Evolutionary conservation across 306 rosid genomes (phyloP), one percentile per base, ranked within the genome.

Genomic region (Fragaria nilgerrensis): DNA sequence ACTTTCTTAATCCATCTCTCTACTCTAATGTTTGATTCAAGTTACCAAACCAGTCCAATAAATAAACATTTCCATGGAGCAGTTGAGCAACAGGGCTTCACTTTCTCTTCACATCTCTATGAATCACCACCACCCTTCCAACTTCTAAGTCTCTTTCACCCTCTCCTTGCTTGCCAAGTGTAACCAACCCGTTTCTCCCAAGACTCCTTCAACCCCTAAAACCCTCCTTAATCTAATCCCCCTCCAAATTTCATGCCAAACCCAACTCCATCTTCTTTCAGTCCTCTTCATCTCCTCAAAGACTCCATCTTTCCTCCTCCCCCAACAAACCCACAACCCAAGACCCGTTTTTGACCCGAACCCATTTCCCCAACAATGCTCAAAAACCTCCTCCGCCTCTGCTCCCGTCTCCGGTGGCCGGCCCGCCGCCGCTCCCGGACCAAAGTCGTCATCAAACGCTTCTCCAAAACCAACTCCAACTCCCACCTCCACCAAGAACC

Each of bases 381-480:
- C 53, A 84, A 81, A 27, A 89, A 36, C 75, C 84, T 95, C 80
- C 95, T 91, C 63, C 92, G 85, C 75, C 82, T 90, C 82, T 84
- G 65, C 86, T 74, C 85, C 73, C 89, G 78, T 71, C 87, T 92
- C 83, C 85, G 93, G 53, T 87, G 92, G 88, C 84, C 92, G 39
- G 69, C 23, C 52, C 89, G 84, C 77, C 93, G 84, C 73, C 85
- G 84, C 2, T 52, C 85, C 68, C 82, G 61, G 61, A 70, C 89
- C 80, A 89, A 77, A 80, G 59, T 90, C 17, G 75, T 86, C 67
- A 75, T 92, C 77, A 86, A 75, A 68, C 82, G 75, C 66, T 81
- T 81, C 47, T 80, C 78, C 0, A 90, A 84, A 71, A 66, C 73
- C 0, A 58, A 52, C 81, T 80, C 90, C 68, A 71, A 62, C 52